Evolutionary conservation across 257 asterid species (phyloP).

Genomic region (Parsonsia alboflavescens): DNA sequence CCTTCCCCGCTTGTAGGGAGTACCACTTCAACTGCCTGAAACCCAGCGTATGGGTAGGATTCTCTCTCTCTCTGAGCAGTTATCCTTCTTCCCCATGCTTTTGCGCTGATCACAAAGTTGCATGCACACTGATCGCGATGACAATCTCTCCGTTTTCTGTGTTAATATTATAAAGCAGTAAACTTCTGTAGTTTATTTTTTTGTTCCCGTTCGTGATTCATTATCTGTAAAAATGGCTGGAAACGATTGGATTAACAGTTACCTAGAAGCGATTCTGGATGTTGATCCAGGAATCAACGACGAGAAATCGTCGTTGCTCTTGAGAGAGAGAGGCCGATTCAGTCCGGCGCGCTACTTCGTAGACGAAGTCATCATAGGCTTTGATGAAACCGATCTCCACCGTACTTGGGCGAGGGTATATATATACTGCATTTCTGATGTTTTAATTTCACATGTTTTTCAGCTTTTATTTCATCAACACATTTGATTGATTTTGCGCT

Average conservation of each 20-base stretch:
- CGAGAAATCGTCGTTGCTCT: conserved; percentile 41
- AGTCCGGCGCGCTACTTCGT: conserved; percentile 84
- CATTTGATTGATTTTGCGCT: background rate
- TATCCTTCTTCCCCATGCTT: background rate
- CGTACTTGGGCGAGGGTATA: conserved; percentile 72
- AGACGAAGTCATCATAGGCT: conserved; percentile 71
- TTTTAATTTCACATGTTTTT: background rate
- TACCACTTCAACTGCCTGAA: background rate
- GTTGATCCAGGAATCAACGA: conserved; percentile 57
- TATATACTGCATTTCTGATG: background rate
- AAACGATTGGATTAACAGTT: conserved; percentile 76
- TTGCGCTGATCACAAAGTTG: background rate
- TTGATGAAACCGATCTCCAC: conserved; percentile 84
- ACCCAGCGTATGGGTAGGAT: background rate
- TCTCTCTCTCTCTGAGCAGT: background rate
- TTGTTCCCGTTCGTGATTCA: background rate
- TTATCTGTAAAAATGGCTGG: conserved; percentile 43
- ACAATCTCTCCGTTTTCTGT: background rate
- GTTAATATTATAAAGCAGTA: background rate
- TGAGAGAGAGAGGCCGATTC: conserved; percentile 74
- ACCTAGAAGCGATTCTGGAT: conserved; percentile 71
- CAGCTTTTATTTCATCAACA: background rate
- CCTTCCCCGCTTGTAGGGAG: background rate
- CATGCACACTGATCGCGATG: background rate
- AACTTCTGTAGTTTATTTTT: background rate